Percentiles rank a stretch among this genome's conserved stretches.
Evolutionary conservation across 768 basidiomycete species (phyloP).

Genomic region (Pleurotus cornucopiae): DNA sequence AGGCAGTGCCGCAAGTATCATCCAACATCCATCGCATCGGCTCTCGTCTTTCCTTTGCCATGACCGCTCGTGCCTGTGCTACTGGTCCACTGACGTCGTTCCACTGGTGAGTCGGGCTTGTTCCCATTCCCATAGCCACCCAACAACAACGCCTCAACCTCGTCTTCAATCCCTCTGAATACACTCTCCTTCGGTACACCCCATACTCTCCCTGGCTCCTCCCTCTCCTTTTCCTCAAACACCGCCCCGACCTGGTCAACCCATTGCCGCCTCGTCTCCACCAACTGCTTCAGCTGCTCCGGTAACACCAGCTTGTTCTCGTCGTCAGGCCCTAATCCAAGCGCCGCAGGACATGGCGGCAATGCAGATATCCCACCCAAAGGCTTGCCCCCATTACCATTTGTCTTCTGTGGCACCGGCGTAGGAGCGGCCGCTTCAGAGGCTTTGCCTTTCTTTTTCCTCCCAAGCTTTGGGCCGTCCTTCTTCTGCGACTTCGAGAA

Average conservation of each 20-base stretch:
- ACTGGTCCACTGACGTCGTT: slow-evolving; percentile 22
- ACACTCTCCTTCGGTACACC: slow-evolving; percentile 76
- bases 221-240: slow-evolving; percentile 71
- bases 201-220: slow-evolving; percentile 64
- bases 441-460: slow-evolving; percentile 66
- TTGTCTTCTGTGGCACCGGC: slow-evolving; percentile 22
- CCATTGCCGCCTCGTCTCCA: slow-evolving; percentile 76
- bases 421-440: slow-evolving; percentile 22
- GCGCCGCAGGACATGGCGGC: slow-evolving; percentile 65
- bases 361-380: slow-evolving; percentile 25
- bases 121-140: slow-evolving; percentile 16
- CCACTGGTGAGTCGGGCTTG: no score
- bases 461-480: slow-evolving; percentile 67
- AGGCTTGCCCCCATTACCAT: slow-evolving; percentile 23
- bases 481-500: slow-evolving; percentile 84
- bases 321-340: slow-evolving; percentile 67
- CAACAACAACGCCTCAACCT: slow-evolving; percentile 36
- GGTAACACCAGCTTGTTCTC: slow-evolving; percentile 58
- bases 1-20: slow-evolving; percentile 21
- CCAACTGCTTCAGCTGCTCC: slow-evolving; percentile 65
- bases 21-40: slow-evolving; percentile 69
- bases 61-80: slow-evolving; percentile 27
- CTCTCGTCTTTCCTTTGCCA: slow-evolving; percentile 46
- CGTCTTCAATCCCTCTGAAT: slow-evolving; percentile 71
- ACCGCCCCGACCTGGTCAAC: slow-evolving; percentile 69